Percentiles rank a stretch among this genome's conserved stretches.
These are phyloP conservation scores for Cladophialophora exuberans DNA, from an alignment of 2,329 filamentous ascomycete genomes.

Conservation along the genomic window DNA sequence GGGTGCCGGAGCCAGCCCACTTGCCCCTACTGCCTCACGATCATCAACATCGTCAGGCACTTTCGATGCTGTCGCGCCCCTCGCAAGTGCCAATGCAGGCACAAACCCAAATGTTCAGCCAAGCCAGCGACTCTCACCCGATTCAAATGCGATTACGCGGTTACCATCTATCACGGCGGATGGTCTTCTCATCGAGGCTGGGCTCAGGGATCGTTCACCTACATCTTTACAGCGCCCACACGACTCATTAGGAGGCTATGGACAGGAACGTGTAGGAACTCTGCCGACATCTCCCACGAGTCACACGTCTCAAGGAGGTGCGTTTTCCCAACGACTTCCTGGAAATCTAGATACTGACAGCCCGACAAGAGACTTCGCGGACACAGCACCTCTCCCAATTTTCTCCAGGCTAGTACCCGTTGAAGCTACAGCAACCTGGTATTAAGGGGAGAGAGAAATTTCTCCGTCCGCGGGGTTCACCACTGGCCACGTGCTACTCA, in stretches of 20 bases:
- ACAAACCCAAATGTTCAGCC: slow-evolving; percentile 6
- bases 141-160: slow-evolving; percentile 20
- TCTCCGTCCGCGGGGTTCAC: not conserved
- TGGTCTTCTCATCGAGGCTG: slow-evolving; percentile 26
- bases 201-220: slow-evolving; percentile 15
- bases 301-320: slow-evolving; percentile 25
- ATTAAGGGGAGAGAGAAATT: slow-evolving; percentile 1
- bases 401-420: slow-evolving; percentile 23
- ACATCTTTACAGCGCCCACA: slow-evolving; percentile 1
- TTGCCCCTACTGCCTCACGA: slow-evolving; percentile 15
- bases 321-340: slow-evolving; percentile 13
- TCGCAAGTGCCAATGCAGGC: slow-evolving; percentile 3
- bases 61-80: slow-evolving; percentile 17
- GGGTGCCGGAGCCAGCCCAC: slow-evolving; percentile 14
- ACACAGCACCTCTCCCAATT: slow-evolving; percentile 21
- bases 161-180: slow-evolving; percentile 30
- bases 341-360: slow-evolving; percentile 21
- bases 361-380: slow-evolving; percentile 19
- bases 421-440: slow-evolving; percentile 8
- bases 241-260: slow-evolving; percentile 13
- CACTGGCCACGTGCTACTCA: not conserved
- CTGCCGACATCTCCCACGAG: slow-evolving; percentile 22
- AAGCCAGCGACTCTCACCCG: slow-evolving; percentile 25
- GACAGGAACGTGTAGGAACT: slow-evolving; percentile 20
- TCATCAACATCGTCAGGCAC: slow-evolving; percentile 23